Percentiles rank a stretch among this genome's conserved stretches.
Evolutionary conservation across 306 rosid species (phyloP).

Genomic region (Lablab purpureus): DNA sequence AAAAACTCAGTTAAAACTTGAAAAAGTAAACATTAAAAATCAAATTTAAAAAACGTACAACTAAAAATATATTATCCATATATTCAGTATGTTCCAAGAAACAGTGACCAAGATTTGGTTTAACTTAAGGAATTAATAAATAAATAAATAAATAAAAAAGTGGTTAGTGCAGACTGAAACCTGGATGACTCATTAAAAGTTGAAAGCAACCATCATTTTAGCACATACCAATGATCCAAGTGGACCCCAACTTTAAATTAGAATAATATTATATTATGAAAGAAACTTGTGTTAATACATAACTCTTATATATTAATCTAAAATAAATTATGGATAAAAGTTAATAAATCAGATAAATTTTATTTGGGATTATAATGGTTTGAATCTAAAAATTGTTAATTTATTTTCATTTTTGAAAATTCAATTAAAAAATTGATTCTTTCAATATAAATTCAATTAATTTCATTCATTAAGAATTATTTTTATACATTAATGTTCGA

Average conservation of each 20-base stretch:
- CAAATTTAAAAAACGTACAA: too few species aligned
- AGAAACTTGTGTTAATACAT: not conserved
- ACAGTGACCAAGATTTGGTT: not conserved
- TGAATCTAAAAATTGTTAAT: too few species aligned
- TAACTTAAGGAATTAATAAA: not conserved
- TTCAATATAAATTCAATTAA: too few species aligned
- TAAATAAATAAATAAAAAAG: not conserved
- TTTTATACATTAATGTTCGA: too few species aligned
- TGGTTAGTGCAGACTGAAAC: not conserved
- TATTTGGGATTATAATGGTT: too few species aligned
- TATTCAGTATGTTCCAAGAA: constrained; percentile 1
- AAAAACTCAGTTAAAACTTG: too few species aligned
- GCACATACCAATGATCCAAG: constrained; percentile 41
- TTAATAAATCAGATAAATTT: too few species aligned
- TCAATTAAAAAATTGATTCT: too few species aligned
- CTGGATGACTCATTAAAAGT: constrained; percentile 8
- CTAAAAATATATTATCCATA: not conserved
- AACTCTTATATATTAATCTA: not conserved
- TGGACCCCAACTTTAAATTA: constrained; percentile 36
- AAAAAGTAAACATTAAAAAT: too few species aligned
- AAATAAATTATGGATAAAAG: constrained; percentile 14
- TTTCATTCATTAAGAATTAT: too few species aligned
- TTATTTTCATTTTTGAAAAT: too few species aligned
- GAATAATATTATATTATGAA: not conserved
- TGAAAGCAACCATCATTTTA: constrained; percentile 29